These are phyloP conservation scores for Giardia muris DNA, from an alignment of 208 protist species.

Conservation along the genomic window DNA sequence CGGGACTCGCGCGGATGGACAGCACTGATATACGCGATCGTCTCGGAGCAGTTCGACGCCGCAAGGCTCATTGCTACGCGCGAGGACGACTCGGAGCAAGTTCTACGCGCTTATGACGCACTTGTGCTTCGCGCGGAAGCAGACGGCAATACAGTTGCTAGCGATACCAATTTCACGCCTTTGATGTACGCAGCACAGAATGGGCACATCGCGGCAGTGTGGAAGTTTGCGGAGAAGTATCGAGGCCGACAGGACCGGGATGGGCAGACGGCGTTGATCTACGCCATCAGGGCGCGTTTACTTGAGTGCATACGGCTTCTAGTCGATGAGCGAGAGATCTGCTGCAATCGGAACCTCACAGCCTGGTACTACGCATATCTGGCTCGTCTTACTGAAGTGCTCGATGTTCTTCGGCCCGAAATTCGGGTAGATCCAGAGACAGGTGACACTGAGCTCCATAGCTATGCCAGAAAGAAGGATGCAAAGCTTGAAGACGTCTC, in stretches of 20 bases:
- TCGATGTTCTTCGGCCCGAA: background rate
- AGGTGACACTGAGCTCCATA: too few relatives aligned
- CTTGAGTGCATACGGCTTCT: background rate
- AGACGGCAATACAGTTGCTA: too few relatives aligned
- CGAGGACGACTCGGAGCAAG: background rate
- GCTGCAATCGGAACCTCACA: background rate
- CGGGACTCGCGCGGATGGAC: background rate
- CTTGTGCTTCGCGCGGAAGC: too few relatives aligned
- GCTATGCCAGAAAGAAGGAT: too few relatives aligned
- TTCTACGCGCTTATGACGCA: background rate
- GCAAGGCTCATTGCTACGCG: background rate
- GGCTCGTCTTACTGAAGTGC: background rate
- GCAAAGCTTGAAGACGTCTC: background rate
- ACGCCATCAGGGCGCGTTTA: background rate
- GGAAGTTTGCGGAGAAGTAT: background rate
- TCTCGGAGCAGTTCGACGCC: background rate
- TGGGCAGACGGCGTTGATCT: background rate
- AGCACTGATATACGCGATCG: background rate
- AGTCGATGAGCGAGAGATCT: background rate
- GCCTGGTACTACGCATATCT: background rate
- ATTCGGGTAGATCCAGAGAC: too few relatives aligned
- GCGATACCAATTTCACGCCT: too few relatives aligned
- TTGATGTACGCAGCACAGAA: background rate
- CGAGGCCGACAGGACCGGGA: background rate
- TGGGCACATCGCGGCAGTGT: background rate